Evolutionary conservation across 305 asterid species (phyloP).

Genomic region (Striga hermonthica): DNA sequence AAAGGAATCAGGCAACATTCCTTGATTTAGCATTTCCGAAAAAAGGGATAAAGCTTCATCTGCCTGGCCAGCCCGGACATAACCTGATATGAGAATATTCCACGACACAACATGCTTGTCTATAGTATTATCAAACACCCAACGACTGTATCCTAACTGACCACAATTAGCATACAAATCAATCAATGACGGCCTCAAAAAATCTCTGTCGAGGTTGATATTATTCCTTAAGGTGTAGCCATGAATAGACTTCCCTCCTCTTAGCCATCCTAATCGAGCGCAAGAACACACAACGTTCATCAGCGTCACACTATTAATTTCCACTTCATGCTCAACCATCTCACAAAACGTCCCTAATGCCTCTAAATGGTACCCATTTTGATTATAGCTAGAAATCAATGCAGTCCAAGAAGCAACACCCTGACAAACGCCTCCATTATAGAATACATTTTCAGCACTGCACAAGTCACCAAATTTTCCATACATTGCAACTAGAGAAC

Average conservation of each 20-base stretch:
- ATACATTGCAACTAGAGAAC: constrained; percentile 83
- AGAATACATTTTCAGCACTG: constrained; percentile 51
- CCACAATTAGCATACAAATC: constrained; percentile 81
- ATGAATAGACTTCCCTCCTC: constrained; percentile 68
- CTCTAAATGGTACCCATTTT: constrained; percentile 49
- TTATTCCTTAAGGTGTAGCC: constrained; percentile 52
- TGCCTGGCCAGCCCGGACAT: constrained; percentile 48
- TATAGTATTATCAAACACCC: constrained; percentile 43
- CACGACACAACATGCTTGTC: constrained; percentile 56
- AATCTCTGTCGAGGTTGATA: constrained; percentile 46
- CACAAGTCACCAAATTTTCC: constrained; percentile 62
- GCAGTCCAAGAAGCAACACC: constrained; percentile 66
- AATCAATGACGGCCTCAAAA: constrained; percentile 63
- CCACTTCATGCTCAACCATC: constrained; percentile 46
- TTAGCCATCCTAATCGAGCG: constrained; percentile 61
- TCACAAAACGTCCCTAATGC: constrained; percentile 44
- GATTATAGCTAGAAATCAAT: constrained; percentile 72
- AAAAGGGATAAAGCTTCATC: constrained; percentile 62
- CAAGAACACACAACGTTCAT: constrained; percentile 69
- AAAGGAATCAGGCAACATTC: constrained; percentile 65
- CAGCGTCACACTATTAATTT: constrained; percentile 60
- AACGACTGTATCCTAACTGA: constrained; percentile 41
- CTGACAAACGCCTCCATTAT: constrained; percentile 30
- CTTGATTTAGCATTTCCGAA: constrained; percentile 52
- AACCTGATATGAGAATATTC: constrained; percentile 87